Evolutionary conservation across 2,329 filamentous ascomycete genomes (phyloP), one percentile per base, ranked within the genome.

Genomic region (Domatiomyces catenatus): DNA sequence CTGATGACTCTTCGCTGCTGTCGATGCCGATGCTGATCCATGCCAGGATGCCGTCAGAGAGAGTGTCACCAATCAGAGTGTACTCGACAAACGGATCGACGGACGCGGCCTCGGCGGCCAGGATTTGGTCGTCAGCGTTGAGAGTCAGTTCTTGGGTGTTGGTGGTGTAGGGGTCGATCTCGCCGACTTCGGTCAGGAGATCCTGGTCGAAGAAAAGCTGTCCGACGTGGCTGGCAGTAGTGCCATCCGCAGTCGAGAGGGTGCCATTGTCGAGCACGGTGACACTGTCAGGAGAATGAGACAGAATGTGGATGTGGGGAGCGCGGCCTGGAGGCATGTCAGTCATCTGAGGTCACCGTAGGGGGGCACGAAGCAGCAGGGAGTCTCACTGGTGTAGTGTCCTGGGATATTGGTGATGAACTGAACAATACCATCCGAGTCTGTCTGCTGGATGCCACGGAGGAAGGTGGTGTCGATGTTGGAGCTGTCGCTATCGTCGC

Each of bases 131-230:
- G 0, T 74, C 65, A 10, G 63, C 65, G 58, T 81, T 80, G 39
- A 60, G 64, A 3, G 72, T 79, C 18, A 74, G 50, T 0, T 56
- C 48, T 52, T 74, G 68, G 0, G 64, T 69, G 63, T 77, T 77
- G 50, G 62, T 61, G 4, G 53, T 62, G 62, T 77, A 77, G 0
- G 75, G 74, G 0, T 60, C 52, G 0, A 64, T 67, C 8, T 62
- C 62, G 54, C 78, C 73, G 50, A 82, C 75, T 39, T 67, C 55
- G 20, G 59, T 58, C 56, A 77, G 72, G 8, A 83, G 71, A 54
- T 70, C 68, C 61, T 82, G 74, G 62, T 83, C 78, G 50, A 79
- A 79, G 70, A 79, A 83, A 47, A 80, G 61, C 62, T 84, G 80
- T 17, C 80, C 79, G 39, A 83, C 71, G 64, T 84, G 79, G 7